Evolutionary conservation across 768 basidiomycete species (phyloP).

Genomic region (Fomitopsis serialis): DNA sequence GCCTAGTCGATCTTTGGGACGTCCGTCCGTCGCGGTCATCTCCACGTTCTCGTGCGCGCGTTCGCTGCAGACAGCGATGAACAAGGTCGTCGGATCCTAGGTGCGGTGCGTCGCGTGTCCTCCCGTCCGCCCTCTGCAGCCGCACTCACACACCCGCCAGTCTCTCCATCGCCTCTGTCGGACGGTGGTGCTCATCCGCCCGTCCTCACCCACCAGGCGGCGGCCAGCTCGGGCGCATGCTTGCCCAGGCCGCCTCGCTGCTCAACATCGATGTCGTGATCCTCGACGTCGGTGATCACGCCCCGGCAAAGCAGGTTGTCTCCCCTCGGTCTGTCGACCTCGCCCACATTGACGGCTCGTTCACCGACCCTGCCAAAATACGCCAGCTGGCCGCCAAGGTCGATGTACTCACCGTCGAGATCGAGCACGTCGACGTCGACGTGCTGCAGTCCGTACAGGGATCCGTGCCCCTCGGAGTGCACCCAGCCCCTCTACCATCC

Average conservation of each 20-base stretch:
- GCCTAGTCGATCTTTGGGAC: background rate
- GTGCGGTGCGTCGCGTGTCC: slow-evolving; percentile 27
- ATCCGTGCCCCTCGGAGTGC: slow-evolving; percentile 32
- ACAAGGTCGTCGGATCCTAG: slow-evolving; percentile 31
- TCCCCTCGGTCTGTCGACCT: slow-evolving; percentile 45
- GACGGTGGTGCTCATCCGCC: no score
- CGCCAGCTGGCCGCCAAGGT: slow-evolving; percentile 72
- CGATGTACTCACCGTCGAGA: slow-evolving; percentile 91
- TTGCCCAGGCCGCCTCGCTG: slow-evolving; percentile 83
- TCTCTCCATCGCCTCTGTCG: background rate
- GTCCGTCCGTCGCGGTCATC: no score
- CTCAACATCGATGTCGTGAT: slow-evolving; percentile 83
- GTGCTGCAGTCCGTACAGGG: slow-evolving; percentile 61
- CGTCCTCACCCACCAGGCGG: slow-evolving; percentile 53
- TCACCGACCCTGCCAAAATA: slow-evolving; percentile 76
- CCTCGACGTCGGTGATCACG: slow-evolving; percentile 75
- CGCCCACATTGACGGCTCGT: slow-evolving; percentile 83
- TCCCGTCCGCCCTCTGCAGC: background rate
- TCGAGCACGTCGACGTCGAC: slow-evolving; percentile 87
- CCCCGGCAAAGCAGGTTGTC: slow-evolving; percentile 87
- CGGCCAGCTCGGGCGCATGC: slow-evolving; percentile 96
- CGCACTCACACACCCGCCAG: background rate
- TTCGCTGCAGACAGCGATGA: slow-evolving; percentile 6
- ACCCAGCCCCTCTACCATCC: slow-evolving; percentile 77
- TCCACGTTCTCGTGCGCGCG: no score